A percentile compares a stretch with the other conserved stretches of the same genome.
Evolutionary conservation across 2,329 filamentous ascomycete species (phyloP).

Genomic region (Penicillium sp.): DNA sequence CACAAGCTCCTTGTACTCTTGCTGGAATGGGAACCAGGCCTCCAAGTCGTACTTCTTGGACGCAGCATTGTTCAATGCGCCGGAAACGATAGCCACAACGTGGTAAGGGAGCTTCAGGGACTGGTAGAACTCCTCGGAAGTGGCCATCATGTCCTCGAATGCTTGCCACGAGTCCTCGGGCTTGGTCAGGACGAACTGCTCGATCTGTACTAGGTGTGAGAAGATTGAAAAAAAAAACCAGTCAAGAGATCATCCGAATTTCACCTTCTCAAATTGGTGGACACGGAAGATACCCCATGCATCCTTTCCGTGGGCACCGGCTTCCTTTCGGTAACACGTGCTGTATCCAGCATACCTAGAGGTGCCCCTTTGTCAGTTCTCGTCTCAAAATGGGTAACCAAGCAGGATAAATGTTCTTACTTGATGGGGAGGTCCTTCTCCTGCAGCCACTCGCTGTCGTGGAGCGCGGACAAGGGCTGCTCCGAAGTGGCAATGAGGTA

Average conservation of each 20-base stretch:
- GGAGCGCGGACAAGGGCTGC: conserved; percentile 91
- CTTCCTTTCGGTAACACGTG: conserved; percentile 95
- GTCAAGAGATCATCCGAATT: conserved; percentile 6
- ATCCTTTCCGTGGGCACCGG: conserved; percentile 87
- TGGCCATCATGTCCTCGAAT: conserved; percentile 90
- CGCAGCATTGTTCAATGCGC: conserved; percentile 86
- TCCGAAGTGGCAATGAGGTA: conserved; percentile 84
- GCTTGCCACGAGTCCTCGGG: conserved; percentile 91
- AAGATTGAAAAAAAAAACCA: not conserved
- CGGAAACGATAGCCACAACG: conserved; percentile 93
- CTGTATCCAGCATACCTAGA: conserved; percentile 79
- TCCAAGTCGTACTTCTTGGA: conserved; percentile 96
- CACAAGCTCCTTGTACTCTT: conserved; percentile 97
- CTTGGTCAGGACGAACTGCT: conserved; percentile 80
- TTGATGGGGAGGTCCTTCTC: conserved; percentile 87
- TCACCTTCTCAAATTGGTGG: conserved; percentile 93
- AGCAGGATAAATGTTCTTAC: conserved; percentile 48
- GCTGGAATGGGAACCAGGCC: conserved; percentile 94
- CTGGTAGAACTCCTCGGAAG: conserved; percentile 94
- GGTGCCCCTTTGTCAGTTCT: conserved; percentile 18
- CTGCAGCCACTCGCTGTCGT: conserved; percentile 91
- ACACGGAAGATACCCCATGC: conserved; percentile 98
- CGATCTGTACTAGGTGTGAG: conserved; percentile 57
- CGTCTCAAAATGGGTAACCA: not conserved
- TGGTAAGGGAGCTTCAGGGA: conserved; percentile 87